phyloP scores from a whole-genome alignment of 371 early-diverging fungal genomes.

The Rhizopus microsporus region DNA sequence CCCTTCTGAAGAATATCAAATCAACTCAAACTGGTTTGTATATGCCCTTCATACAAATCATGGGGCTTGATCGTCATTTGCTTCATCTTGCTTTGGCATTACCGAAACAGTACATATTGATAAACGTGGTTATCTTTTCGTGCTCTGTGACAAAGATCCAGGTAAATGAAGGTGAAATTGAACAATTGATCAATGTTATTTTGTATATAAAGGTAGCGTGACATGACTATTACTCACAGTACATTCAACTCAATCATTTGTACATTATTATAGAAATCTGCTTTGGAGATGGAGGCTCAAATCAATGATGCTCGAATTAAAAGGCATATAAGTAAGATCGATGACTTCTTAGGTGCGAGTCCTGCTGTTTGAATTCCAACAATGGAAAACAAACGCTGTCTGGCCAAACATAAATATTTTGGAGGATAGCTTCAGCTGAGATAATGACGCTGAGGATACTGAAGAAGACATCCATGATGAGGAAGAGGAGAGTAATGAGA shows the following conservation, averaged over 20 bases:
- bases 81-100: conserved; percentile 7
- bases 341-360: background rate
- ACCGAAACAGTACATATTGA: conserved; percentile 9
- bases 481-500: background rate
- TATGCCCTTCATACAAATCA: conserved; percentile 9
- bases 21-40: background rate
- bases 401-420: background rate
- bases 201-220: conserved; percentile 8
- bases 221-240: background rate
- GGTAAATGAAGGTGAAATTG: conserved; percentile 16
- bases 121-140: conserved; percentile 1
- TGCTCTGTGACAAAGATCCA: background rate
- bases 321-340: conserved; percentile 3
- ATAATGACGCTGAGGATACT: conserved; percentile 2
- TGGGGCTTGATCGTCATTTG: conserved; percentile 16
- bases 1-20: background rate
- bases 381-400: conserved; percentile 1
- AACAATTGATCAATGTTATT: conserved; percentile 7
- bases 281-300: conserved; percentile 4
- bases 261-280: conserved; percentile 7
- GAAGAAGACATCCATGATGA: background rate
- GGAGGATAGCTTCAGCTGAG: conserved; percentile 2
- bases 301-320: background rate
- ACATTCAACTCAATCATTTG: conserved; percentile 10
- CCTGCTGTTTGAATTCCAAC: background rate